These are phyloP conservation scores for Talaromyces sp. DNA, from an alignment of 2,329 filamentous ascomycete species.

Conservation along the genomic window DNA sequence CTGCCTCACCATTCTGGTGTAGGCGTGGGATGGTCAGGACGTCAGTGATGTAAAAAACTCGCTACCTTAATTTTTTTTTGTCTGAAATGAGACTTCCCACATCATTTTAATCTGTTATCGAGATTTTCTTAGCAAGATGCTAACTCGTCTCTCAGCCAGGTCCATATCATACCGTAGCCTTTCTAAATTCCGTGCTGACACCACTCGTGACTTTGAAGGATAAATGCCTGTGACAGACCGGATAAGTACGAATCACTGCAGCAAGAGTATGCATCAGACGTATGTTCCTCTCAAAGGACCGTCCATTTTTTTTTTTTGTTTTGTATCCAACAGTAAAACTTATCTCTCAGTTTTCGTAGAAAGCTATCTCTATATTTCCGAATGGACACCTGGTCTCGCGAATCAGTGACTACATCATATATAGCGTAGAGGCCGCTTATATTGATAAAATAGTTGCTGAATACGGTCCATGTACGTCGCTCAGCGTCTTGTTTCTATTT, in stretches of 20 bases:
- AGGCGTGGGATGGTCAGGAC: slow-evolving; percentile 54
- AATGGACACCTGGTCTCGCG: slow-evolving; percentile 96
- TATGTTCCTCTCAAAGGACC: slow-evolving; percentile 55
- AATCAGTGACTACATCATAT: slow-evolving; percentile 97
- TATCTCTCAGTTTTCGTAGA: slow-evolving; percentile 54
- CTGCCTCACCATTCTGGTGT: slow-evolving; percentile 73
- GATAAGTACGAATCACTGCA: slow-evolving; percentile 79
- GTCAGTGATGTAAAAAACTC: slow-evolving; percentile 99
- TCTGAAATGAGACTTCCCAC: slow-evolving; percentile 61
- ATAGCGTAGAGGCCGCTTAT: slow-evolving; percentile 91
- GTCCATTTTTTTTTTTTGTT: neutral
- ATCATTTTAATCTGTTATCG: neutral
- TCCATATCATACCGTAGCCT: slow-evolving; percentile 18
- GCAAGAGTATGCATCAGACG: slow-evolving; percentile 79
- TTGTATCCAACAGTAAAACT: slow-evolving; percentile 32
- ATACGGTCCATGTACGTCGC: slow-evolving; percentile 82
- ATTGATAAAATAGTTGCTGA: slow-evolving; percentile 83
- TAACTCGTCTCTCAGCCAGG: slow-evolving; percentile 21
- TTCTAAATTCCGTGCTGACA: slow-evolving; percentile 8
- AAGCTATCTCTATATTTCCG: slow-evolving; percentile 78
- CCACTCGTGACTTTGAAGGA: slow-evolving; percentile 54
- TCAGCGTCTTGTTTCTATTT: neutral
- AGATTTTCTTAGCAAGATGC: neutral
- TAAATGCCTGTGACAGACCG: slow-evolving; percentile 90
- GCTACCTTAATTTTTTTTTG: slow-evolving; percentile 88